A percentile compares a stretch with the other conserved stretches of the same genome.
These are phyloP conservation scores for Thraustotheca clavata DNA, from an alignment of 352 stramenopile genomes.

Conservation along the genomic window DNA sequence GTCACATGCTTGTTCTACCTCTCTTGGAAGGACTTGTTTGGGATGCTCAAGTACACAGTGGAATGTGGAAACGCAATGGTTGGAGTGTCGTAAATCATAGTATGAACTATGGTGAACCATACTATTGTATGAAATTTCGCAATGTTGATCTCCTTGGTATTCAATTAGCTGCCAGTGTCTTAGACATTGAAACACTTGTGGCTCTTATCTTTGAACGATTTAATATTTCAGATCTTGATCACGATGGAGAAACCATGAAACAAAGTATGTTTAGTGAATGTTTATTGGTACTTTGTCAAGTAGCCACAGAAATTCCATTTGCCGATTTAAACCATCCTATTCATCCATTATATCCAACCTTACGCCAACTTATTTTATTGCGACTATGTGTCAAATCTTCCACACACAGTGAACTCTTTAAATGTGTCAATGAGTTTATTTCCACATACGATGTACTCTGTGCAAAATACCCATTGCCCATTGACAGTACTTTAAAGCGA, in stretches of 20 bases:
- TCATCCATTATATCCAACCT: slow-evolving; percentile 26
- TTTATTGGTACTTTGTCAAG: slow-evolving; percentile 59
- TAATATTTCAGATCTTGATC: slow-evolving; percentile 48
- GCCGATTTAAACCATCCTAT: not conserved
- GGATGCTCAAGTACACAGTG: slow-evolving; percentile 77
- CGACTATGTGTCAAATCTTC: slow-evolving; percentile 72
- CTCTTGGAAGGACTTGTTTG: slow-evolving; percentile 78
- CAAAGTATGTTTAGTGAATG: slow-evolving; percentile 73
- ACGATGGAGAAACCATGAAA: slow-evolving; percentile 14
- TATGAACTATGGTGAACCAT: slow-evolving; percentile 86
- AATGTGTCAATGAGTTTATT: slow-evolving; percentile 80
- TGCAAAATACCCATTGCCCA: slow-evolving; percentile 47
- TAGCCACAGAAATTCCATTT: slow-evolving; percentile 67
- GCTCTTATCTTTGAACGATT: slow-evolving; percentile 64
- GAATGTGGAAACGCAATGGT: slow-evolving; percentile 78
- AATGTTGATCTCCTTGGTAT: slow-evolving; percentile 74
- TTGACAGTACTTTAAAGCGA: slow-evolving; percentile 53
- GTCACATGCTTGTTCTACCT: slow-evolving; percentile 64
- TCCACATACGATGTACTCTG: slow-evolving; percentile 66
- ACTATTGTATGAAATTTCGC: slow-evolving; percentile 74
- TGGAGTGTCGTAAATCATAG: slow-evolving; percentile 81
- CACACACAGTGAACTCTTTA: slow-evolving; percentile 75
- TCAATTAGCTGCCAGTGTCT: slow-evolving; percentile 66
- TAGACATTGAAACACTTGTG: slow-evolving; percentile 73
- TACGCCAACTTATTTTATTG: slow-evolving; percentile 62